These are phyloP conservation scores for slime mould (Dictyostelium discoideum) DNA, from an alignment of 78 protist genomes.

Conservation along the genomic window DNA sequence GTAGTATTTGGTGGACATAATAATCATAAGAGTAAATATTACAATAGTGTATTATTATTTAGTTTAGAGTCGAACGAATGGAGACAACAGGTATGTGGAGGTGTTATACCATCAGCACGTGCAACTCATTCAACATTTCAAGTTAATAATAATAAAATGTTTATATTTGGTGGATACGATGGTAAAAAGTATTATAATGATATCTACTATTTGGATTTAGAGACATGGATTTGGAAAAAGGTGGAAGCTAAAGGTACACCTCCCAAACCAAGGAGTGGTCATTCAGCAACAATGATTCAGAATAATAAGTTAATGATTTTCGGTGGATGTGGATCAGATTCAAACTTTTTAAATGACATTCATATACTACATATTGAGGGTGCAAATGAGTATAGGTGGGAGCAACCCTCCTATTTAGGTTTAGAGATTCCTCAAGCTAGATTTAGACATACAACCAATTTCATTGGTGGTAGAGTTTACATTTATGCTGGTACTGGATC, in stretches of 20 bases:
- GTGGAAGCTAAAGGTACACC: conserved; percentile 29
- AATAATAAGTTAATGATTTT: conserved; percentile 33
- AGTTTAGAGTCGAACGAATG: conserved; percentile 37
- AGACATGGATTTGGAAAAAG: conserved; percentile 43
- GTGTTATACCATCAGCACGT: conserved; percentile 38
- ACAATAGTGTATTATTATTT: conserved; percentile 16
- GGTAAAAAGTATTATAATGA: conserved; percentile 75
- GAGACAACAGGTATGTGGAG: conserved; percentile 68
- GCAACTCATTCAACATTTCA: conserved; percentile 61
- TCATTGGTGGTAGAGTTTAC: conserved; percentile 19
- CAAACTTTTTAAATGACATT: conserved; percentile 47
- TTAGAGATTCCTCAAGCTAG: conserved; percentile 42
- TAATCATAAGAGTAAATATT: conserved; percentile 56
- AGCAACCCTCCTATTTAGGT: conserved; percentile 36
- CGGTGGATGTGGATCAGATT: conserved; percentile 79
- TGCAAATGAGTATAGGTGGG: conserved; percentile 35
- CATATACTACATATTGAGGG: conserved; percentile 28
- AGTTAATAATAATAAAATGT: conserved; percentile 22
- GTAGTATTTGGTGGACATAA: conserved; percentile 75
- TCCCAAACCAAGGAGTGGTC: conserved; percentile 67
- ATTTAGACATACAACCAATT: conserved; percentile 49
- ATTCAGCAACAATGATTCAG: conserved; percentile 36
- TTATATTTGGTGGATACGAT: conserved; percentile 75
- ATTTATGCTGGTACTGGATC: conserved; percentile 67
- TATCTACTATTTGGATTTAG: conserved; percentile 56